Base-by-base conservation (phyloP, 805 yeast genomes). In the Schizosaccharomyces octosporus region DNA sequence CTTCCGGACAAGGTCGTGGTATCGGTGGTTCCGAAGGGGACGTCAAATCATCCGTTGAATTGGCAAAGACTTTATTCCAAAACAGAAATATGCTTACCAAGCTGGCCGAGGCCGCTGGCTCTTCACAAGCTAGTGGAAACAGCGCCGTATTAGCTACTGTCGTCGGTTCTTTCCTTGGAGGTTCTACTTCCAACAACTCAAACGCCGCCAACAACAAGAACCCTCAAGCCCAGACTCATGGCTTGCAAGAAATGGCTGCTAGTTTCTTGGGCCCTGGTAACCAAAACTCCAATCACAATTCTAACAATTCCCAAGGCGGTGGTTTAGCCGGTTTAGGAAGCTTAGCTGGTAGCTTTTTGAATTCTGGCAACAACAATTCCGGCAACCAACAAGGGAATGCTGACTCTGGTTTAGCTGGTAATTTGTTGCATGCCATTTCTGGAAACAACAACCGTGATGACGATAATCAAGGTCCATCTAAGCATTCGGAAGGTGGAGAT, bases 361-460 rank as follows among this genome's bases (percentile, higher is more conserved):
- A 17, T 45, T 45, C 51, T 13, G 51, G 51, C 13, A 45, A 45
- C 19, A n/a, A 24, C 13, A 13, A 45, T 45, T 45, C 21, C 9
- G 27, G 27, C 4, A 45, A 45, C 4, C 51, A 45, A 4, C 51
- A 45, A 17, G 51, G 51, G 4, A 45, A 45, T 45, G 13, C 41
- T 9, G 17, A 36, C 17, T 36, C 41, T 36, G 41, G 41, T 9
- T 36, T 36, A 36, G 41, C 41, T 36, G 15, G 41, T 36, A 21
- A 5, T 24, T 45, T 45, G 21, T 45, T 45, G 21, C 11, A 21
- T 45, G 21, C 51, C 5, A 27, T 45, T 13, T 17, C 51, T 45
- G 51, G 51, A n/a, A 67, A 39, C 63, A 68, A 41, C 64, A 64
- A 45, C 76, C 76, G 5, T 59, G 17, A 45, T 45, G 51, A 17